A percentile compares a stretch with the other conserved stretches of the same genome.
phyloP scores from a whole-genome alignment of 2,329 filamentous ascomycete species.

The Penicillium paneum region DNA sequence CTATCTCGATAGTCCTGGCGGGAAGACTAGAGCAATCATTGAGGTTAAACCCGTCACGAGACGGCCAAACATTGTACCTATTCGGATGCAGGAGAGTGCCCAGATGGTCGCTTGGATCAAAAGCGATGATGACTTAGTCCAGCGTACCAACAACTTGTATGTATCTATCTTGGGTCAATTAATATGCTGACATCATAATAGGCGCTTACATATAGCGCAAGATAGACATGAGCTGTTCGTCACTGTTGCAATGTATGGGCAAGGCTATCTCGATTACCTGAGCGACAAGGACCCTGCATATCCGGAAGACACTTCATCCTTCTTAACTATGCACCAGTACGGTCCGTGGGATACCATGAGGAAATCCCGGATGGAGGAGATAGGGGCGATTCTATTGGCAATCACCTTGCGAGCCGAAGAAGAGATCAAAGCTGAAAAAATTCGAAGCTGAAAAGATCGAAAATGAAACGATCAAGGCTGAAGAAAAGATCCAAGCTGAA shows the following conservation, averaged over 20 bases:
- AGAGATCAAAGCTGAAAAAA: neutral
- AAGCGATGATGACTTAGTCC: neutral
- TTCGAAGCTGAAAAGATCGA: too few relatives aligned
- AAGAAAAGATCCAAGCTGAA: too few relatives aligned
- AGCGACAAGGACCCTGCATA: neutral
- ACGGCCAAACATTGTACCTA: too few relatives aligned
- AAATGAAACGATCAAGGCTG: too few relatives aligned
- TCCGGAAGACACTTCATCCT: rapidly evolving
- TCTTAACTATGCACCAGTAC: neutral
- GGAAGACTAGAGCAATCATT: neutral
- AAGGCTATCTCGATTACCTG: neutral
- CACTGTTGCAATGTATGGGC: neutral
- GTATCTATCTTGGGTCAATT: neutral
- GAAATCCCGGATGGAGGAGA: rapidly evolving
- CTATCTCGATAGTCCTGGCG: neutral
- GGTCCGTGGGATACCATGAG: neutral
- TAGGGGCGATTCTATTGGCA: neutral
- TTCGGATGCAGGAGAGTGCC: too few relatives aligned
- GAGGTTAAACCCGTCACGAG: neutral
- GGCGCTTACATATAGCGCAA: neutral
- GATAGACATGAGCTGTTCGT: neutral
- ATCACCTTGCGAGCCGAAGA: neutral
- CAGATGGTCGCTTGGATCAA: neutral
- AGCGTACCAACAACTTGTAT: neutral
- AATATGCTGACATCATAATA: neutral